Evolutionary conservation across 208 protist species (phyloP).

Genomic region (Sergeia podlipaevii): DNA sequence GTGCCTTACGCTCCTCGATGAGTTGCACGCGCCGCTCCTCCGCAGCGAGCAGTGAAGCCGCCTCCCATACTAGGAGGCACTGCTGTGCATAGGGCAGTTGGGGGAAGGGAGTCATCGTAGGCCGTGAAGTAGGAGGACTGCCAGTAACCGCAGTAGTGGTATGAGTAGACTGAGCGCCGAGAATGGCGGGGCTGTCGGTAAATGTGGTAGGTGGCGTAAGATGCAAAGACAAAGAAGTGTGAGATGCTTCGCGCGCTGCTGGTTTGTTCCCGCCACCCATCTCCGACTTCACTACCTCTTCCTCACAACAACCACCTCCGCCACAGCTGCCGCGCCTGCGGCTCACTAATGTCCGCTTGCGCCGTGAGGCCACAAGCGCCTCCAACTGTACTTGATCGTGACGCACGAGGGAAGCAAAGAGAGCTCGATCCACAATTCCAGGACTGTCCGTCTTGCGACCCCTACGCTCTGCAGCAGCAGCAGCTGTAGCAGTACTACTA

Average conservation of each 20-base stretch:
- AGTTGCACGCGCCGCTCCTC: constrained; percentile 8
- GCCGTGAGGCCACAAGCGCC: constrained; percentile 4
- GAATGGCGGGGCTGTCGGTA: not conserved
- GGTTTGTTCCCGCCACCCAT: not conserved
- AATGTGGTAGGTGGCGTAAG: not conserved
- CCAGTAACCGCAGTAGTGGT: not conserved
- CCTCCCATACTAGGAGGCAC: constrained; percentile 75
- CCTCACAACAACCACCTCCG: not conserved
- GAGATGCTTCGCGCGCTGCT: not conserved
- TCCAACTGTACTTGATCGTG: constrained; percentile 22
- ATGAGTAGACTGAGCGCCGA: constrained; percentile 1
- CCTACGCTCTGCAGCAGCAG: constrained; percentile 1
- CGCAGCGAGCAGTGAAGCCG: constrained; percentile 27
- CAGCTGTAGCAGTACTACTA: constrained; percentile 7
- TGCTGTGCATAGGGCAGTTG: constrained; percentile 62
- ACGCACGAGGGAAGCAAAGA: constrained; percentile 3
- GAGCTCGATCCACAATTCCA: constrained; percentile 15
- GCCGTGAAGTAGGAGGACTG: not conserved
- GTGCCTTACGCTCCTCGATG: constrained; percentile 11
- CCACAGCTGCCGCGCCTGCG: not conserved
- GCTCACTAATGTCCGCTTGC: not conserved
- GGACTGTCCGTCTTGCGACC: constrained; percentile 13
- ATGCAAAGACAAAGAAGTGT: not conserved
- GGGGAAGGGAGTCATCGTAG: constrained; percentile 12
- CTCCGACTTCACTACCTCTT: constrained; percentile 3